Base-by-base conservation (phyloP, 805 yeast species). In the Lachancea sp. region DNA sequence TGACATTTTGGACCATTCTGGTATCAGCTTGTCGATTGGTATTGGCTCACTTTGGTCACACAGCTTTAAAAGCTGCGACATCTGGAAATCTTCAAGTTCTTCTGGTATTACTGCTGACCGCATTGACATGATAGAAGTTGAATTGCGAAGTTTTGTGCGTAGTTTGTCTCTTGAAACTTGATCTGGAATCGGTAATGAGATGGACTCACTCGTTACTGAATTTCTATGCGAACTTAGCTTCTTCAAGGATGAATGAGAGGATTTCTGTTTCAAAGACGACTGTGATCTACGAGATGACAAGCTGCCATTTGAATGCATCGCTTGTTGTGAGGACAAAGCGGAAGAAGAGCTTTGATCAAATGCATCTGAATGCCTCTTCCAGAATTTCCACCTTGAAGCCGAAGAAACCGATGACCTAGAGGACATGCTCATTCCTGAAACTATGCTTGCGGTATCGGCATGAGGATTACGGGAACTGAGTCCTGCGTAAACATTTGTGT, bases 181-280 rank as follows among this genome's bases (percentile, higher is more conserved):
- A 46, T 74, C 77, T 6, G 82, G 80, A 3, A 74, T 69, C 1
- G 86, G 87, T 45, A 77, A 60, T 3, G 85, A 79, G 13, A 81
- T 80, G 10, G 53, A 49, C 32, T 49, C 51, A 32, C 49, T 51
- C 15, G 47, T 43, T 16, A 37, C 44, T 1, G 64, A 54, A 41
- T 58, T 56, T 29, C 65, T 50, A 47, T 63, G 60, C 1, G 56
- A 46, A 34, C 56, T 58, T 19, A 60, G 49, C 42, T 59, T 60
- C 31, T 56, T 58, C 37, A 63, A 46, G 2, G 69, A 65, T 7
- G 62, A 54, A 35, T 62, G 66, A 2, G 68, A 63, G 2, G 60
- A 43, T 45, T 63, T 63, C 37, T 60, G 65, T 42, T 64, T 61
- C 26, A 62, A 43, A 22, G 50, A 48, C 5, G 48, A 44, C 22